Evolutionary conservation across 164 flowering plant genomes (phyloP), one percentile per base, ranked within the genome.

Genomic region (Chimonanthus praecox): DNA sequence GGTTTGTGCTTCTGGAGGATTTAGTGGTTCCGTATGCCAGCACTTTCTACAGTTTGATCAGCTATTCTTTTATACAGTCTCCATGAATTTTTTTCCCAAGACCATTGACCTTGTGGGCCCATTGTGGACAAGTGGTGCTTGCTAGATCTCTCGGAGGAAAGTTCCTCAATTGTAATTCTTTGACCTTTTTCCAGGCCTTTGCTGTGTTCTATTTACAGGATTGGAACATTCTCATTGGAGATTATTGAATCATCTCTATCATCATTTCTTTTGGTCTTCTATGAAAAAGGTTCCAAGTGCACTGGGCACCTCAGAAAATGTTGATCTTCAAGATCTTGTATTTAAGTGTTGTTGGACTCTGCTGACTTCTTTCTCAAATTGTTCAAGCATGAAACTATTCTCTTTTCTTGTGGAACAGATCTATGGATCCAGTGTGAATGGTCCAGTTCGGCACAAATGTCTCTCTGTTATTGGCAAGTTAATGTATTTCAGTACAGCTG

Each of bases 381-480:
- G 4, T 46, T 74, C 9, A 70, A 33, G 79, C 43, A 44, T 50
- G 15, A 48, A 58, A 58, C 44, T n/a, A 5, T 7, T 46, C 50
- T 71, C 33, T 49, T 51, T 69, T 54, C 64, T 65, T 78, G 33
- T 69, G 44, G 68, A 82, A 58, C 88, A 96, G 99, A 90, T 96
- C 2, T 94, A 96, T 86, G 97, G 97, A 64, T 96, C 99, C 73
- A 96, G 99, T 80, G 98, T 96, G 66, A 96, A 89, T 85, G 87
- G 90, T 75, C 91, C 97, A 76, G 97, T 96, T 74, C 97, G 99
- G 44, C 94, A 94, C 83, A 94, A 96, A 78, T 96, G 98, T 80
- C 90, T 96, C 20, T 91, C 99, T 7, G 92, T 90, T 70, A 91
- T 94, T 73, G 97, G 97, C 64, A 96, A 96, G 75, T 84, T 92